phyloP scores from a whole-genome alignment of 306 rosid genomes.

The Lablab purpureus region DNA sequence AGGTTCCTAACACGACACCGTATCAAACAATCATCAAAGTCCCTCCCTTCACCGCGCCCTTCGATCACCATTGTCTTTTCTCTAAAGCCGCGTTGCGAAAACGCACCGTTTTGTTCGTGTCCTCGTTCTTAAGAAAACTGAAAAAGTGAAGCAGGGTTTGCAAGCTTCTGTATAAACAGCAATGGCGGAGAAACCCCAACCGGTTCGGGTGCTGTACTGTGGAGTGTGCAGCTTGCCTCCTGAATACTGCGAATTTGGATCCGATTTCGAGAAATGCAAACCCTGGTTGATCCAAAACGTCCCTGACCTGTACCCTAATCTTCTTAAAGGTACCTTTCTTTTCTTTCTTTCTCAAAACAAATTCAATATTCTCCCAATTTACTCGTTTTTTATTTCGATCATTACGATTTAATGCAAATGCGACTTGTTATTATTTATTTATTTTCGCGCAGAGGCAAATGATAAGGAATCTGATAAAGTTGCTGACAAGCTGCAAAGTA shows the following conservation, averaged over 20 bases:
- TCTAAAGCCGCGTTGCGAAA: slow-evolving; percentile 15
- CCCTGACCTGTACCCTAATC: slow-evolving; percentile 86
- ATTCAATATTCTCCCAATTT: neutral
- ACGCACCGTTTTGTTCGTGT: slow-evolving; percentile 11
- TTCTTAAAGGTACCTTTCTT: slow-evolving; percentile 63
- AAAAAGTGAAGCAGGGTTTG: neutral
- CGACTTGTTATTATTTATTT: neutral
- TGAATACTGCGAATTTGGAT: slow-evolving; percentile 94
- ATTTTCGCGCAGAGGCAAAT: slow-evolving; percentile 61
- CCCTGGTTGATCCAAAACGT: slow-evolving; percentile 98
- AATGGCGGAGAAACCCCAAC: slow-evolving; percentile 97
- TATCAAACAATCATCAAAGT: neutral
- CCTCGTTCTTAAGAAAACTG: neutral
- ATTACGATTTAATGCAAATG: neutral
- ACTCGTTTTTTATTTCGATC: neutral
- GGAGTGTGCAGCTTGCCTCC: slow-evolving; percentile 79
- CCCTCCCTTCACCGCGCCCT: neutral
- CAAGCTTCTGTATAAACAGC: neutral
- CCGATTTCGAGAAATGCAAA: slow-evolving; percentile 96
- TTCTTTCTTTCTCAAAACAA: neutral
- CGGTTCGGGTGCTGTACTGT: slow-evolving; percentile 81
- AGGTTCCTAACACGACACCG: neutral
- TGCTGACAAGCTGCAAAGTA: slow-evolving; percentile 71
- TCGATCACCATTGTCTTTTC: neutral
- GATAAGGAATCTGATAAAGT: slow-evolving; percentile 74